Evolutionary conservation across 768 basidiomycete species (phyloP).

Genomic region (Termitomyces bulborhizus): DNA sequence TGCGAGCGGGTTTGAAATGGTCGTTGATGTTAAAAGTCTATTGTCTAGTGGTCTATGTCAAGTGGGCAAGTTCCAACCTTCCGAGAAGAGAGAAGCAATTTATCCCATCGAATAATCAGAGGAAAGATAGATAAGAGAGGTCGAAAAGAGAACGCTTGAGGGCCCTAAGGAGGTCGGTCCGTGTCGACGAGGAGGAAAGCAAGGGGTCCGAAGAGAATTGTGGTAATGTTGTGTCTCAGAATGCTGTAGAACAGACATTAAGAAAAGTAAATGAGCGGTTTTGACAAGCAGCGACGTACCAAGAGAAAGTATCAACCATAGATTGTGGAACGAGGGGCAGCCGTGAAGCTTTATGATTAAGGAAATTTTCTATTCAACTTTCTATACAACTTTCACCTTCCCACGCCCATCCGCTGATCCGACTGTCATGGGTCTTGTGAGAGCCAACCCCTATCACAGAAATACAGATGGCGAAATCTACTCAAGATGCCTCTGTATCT

Average conservation of each 20-base stretch:
- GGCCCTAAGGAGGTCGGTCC: constrained; percentile 73
- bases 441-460: background rate
- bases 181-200: constrained; percentile 55
- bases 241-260: constrained; percentile 21
- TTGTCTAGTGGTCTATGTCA: constrained; percentile 25
- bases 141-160: constrained; percentile 11
- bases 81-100: constrained; percentile 25
- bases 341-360: constrained; percentile 5
- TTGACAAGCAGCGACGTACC: constrained; percentile 19
- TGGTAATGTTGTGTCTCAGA: constrained; percentile 42
- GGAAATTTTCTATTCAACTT: constrained; percentile 10
- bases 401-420: constrained; percentile 3
- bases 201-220: constrained; percentile 59
- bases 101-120: constrained; percentile 47
- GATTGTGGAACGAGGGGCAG: constrained; percentile 28
- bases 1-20: constrained; percentile 8
- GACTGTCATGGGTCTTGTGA: background rate
- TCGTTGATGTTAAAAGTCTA: constrained; percentile 13
- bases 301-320: constrained; percentile 45
- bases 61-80: constrained; percentile 19
- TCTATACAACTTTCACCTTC: background rate
- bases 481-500: constrained; percentile 37
- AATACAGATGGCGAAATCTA: background rate
- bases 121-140: constrained; percentile 12
- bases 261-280: constrained; percentile 2